Conservation (phyloP, 78 protist species). For the Chrysochromulina tobinii region DNA sequence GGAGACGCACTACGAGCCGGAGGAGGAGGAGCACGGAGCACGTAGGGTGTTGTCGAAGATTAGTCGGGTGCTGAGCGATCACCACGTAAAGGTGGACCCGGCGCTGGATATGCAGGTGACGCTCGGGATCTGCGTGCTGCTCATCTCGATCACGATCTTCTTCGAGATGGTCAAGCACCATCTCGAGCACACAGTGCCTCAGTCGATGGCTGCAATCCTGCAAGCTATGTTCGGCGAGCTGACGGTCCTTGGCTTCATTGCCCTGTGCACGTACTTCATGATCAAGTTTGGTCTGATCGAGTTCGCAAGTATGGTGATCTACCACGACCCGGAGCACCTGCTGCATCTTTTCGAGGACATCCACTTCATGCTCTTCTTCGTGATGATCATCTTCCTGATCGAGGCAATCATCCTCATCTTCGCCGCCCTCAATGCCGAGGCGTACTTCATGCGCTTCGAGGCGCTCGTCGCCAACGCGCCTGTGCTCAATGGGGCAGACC, state of each 20-base stretch:
- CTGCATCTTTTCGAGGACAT: neutral
- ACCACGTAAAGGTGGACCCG: too few relatives aligned
- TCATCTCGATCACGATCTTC: neutral
- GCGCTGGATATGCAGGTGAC: too few relatives aligned
- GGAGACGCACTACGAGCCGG: too few relatives aligned
- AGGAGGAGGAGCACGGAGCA: too few relatives aligned
- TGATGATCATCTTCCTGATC: neutral
- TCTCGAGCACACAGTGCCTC: neutral
- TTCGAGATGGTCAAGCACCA: neutral
- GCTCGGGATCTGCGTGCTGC: neutral
- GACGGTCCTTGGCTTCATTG: neutral
- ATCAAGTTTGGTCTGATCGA: neutral
- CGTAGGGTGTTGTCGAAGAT: too few relatives aligned
- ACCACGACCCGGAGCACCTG: neutral
- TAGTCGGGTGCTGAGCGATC: too few relatives aligned
- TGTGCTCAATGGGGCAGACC: too few relatives aligned
- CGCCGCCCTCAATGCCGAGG: neutral
- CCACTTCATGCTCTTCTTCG: neutral
- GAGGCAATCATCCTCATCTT: neutral
- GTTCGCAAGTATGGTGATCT: neutral
- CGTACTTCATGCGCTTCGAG: too few relatives aligned
- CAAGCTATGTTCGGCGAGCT: neutral
- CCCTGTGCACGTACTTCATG: neutral
- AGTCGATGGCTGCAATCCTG: neutral
- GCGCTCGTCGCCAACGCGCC: too few relatives aligned